Percentiles rank a stretch among this genome's conserved stretches.
phyloP scores from a whole-genome alignment of 257 asterid species.

The Gynochthodes officinalis region DNA sequence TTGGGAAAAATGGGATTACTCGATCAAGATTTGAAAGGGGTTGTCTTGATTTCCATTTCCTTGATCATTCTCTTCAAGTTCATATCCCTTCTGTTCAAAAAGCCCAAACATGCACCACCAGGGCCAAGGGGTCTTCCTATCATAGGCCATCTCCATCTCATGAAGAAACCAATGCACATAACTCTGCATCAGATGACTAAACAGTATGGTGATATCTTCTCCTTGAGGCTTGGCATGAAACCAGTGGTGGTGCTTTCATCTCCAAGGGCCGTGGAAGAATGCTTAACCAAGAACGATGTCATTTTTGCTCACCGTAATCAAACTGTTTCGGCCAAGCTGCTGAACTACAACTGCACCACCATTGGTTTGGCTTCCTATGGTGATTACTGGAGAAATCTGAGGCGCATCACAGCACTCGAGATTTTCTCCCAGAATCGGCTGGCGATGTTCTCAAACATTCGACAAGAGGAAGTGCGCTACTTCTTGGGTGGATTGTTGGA shows the following conservation, averaged over 20 bases:
- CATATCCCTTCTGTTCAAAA: background rate
- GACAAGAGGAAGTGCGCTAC: constrained; percentile 21
- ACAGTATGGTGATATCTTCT: constrained; percentile 13
- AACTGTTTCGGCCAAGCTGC: background rate
- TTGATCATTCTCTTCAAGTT: background rate
- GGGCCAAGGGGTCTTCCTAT: constrained; percentile 9
- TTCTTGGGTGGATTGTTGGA: background rate
- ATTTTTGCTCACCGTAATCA: constrained; percentile 7
- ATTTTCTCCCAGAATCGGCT: constrained; percentile 26
- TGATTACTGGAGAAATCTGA: constrained; percentile 25
- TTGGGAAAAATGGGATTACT: background rate
- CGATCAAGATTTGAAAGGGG: background rate
- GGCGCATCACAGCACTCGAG: constrained; percentile 22
- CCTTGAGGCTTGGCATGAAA: background rate
- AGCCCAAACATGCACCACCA: background rate
- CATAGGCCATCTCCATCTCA: constrained; percentile 16
- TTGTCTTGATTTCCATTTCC: background rate
- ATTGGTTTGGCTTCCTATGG: constrained; percentile 10
- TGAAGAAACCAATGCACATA: constrained; percentile 14
- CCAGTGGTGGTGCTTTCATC: constrained; percentile 14
- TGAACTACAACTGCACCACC: constrained; percentile 6
- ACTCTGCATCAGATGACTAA: constrained; percentile 1
- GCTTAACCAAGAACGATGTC: constrained; percentile 10
- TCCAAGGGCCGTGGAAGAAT: constrained; percentile 14
- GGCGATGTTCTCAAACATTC: constrained; percentile 14